A percentile compares a stretch with the other conserved stretches of the same genome.
Conservation (phyloP, 129 eudicot genomes). For the Centaurea solstitialis region DNA sequence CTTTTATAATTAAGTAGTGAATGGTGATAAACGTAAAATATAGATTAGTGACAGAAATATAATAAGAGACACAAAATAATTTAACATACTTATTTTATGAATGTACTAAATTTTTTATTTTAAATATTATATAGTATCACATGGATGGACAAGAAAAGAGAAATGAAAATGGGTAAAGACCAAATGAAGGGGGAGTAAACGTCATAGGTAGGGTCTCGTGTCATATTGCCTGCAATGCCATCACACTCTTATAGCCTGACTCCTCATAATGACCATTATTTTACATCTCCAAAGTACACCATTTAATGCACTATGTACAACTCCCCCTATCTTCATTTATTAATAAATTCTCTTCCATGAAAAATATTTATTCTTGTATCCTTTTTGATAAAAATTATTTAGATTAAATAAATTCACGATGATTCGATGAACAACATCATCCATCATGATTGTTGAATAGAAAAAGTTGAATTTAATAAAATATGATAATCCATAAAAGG, state of each 20-base stretch:
- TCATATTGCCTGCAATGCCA: constrained; percentile 1
- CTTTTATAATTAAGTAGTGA: too few relatives aligned
- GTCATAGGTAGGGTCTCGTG: constrained; percentile 30
- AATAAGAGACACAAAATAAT: too few relatives aligned
- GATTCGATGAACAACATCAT: background rate
- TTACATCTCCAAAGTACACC: constrained; percentile 13
- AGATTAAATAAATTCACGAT: background rate
- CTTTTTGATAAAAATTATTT: background rate
- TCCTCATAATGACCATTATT: constrained; percentile 36
- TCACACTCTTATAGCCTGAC: constrained; percentile 43
- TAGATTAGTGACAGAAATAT: too few relatives aligned
- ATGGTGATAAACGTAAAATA: too few relatives aligned
- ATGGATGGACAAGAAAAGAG: background rate
- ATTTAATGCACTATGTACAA: constrained; percentile 21
- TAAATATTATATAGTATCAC: background rate
- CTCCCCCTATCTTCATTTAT: constrained; percentile 11
- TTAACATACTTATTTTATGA: too few relatives aligned
- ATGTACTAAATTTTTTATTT: too few relatives aligned
- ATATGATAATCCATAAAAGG: too few relatives aligned
- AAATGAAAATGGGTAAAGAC: background rate
- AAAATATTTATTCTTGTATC: background rate
- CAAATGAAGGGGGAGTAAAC: too few relatives aligned
- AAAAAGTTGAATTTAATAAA: too few relatives aligned
- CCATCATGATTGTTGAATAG: background rate
- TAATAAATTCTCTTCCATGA: background rate